Evolutionary conservation across 306 rosid genomes (phyloP).

Genomic region (Cicer pinnatifidum): DNA sequence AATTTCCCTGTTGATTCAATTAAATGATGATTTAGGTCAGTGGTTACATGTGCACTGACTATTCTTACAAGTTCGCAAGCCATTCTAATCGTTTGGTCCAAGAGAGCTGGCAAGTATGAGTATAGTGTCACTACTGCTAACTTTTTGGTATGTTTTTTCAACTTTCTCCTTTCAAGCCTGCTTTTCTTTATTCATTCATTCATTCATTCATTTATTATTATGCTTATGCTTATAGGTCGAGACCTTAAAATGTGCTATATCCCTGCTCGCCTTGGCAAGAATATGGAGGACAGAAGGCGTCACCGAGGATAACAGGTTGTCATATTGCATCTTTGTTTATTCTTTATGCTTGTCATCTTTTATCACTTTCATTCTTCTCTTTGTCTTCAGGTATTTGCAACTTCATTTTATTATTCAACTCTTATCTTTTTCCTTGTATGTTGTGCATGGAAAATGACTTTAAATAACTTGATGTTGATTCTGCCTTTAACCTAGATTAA

Average conservation of each 20-base stretch:
- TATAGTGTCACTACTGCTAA: constrained; percentile 96
- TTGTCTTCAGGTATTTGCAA: constrained; percentile 32
- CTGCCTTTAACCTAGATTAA: constrained; percentile 64
- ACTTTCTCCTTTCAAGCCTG: not conserved
- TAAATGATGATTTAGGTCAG: constrained; percentile 58
- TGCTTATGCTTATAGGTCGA: constrained; percentile 63
- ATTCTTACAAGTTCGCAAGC: constrained; percentile 94
- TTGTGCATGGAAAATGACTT: constrained; percentile 26
- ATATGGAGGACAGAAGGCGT: constrained; percentile 79
- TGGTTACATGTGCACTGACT: constrained; percentile 80
- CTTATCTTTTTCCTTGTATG: constrained; percentile 14
- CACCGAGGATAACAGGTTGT: constrained; percentile 86
- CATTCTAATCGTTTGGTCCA: constrained; percentile 94
- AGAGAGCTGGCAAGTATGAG: constrained; percentile 93
- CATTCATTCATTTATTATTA: constrained; percentile 20
- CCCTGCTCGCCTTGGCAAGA: constrained; percentile 70
- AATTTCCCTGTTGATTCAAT: not conserved
- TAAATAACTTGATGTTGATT: constrained; percentile 14
- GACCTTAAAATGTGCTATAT: constrained; percentile 85
- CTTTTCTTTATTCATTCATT: not conserved
- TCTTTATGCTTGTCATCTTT: not conserved
- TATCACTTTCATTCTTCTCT: not conserved
- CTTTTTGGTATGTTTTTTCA: constrained; percentile 57
- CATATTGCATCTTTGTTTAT: constrained; percentile 4
- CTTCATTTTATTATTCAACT: constrained; percentile 25